Conservation (phyloP, 495 filamentous ascomycete species). For the Aspergillus kassunensis region DNA sequence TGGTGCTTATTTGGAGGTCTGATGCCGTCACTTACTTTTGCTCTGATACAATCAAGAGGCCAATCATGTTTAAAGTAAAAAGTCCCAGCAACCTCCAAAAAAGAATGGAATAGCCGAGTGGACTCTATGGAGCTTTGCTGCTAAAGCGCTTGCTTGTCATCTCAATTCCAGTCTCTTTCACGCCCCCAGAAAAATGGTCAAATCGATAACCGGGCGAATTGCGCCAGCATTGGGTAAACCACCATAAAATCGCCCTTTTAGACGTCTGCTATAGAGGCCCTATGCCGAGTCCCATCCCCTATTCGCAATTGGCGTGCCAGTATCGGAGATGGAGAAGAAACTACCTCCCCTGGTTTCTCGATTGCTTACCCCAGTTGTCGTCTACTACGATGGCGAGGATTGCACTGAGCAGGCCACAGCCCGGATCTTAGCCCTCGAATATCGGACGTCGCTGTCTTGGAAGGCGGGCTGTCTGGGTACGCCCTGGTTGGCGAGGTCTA, state of each 20-base stretch:
- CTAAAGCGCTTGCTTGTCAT: not conserved
- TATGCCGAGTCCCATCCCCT: conserved; percentile 7
- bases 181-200: not conserved
- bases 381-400: conserved; percentile 4
- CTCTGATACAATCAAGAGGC: too few species aligned
- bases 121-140: not conserved
- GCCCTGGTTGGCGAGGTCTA: not conserved
- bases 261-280: conserved; percentile 1
- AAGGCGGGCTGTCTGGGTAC: not conserved
- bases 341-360: conserved; percentile 2
- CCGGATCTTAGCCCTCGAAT: not conserved
- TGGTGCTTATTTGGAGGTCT: conserved; percentile 2
- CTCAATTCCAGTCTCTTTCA: not conserved
- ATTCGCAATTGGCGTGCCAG: not conserved
- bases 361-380: not conserved
- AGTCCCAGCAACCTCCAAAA: not conserved
- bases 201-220: not conserved
- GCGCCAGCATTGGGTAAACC: not conserved
- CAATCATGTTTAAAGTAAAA: not conserved
- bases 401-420: not conserved
- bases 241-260: conserved; percentile 4
- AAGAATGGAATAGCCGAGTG: not conserved
- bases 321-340: not conserved
- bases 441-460: not conserved
- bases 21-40: conserved; percentile 1